phyloP scores from a whole-genome alignment of 768 basidiomycete species.

The Rubroboletus pulcherrimus region DNA sequence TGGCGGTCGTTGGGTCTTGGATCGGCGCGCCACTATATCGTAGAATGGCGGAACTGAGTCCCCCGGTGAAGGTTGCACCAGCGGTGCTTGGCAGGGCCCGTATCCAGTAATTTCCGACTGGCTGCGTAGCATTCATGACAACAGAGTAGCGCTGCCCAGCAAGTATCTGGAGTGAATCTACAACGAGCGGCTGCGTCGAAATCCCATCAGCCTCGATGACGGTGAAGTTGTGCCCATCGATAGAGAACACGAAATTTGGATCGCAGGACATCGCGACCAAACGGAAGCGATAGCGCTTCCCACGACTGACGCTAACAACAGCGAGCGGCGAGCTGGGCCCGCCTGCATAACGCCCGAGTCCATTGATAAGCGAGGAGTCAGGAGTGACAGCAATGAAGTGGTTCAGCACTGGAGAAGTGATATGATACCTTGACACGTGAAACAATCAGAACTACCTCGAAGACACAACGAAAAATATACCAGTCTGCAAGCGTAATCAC shows the following conservation, averaged over 20 bases:
- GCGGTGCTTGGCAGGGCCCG: constrained; percentile 34
- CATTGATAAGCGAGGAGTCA: constrained; percentile 31
- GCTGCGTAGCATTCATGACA: constrained; percentile 42
- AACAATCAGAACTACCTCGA: neutral
- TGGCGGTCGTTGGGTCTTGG: constrained; percentile 37
- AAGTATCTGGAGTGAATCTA: constrained; percentile 34
- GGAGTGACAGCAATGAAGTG: constrained; percentile 14
- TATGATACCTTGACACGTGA: constrained; percentile 20
- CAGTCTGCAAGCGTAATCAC: constrained; percentile 27
- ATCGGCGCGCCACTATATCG: constrained; percentile 42
- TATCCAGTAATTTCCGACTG: constrained; percentile 53
- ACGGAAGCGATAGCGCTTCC: constrained; percentile 45
- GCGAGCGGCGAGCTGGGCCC: constrained; percentile 38
- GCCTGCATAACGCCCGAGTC: constrained; percentile 26
- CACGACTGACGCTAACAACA: constrained; percentile 35
- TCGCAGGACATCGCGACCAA: constrained; percentile 45
- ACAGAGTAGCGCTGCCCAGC: constrained; percentile 42
- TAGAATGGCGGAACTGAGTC: constrained; percentile 53
- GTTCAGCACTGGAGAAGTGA: constrained; percentile 14
- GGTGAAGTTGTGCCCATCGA: constrained; percentile 41
- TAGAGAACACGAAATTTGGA: constrained; percentile 41
- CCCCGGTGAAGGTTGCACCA: constrained; percentile 29
- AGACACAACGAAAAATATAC: constrained; percentile 4
- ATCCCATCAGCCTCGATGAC: constrained; percentile 45
- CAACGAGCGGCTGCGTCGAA: constrained; percentile 39